Conservation (phyloP, 2,329 filamentous ascomycete species). For the Epichloe aotearoae region DNA sequence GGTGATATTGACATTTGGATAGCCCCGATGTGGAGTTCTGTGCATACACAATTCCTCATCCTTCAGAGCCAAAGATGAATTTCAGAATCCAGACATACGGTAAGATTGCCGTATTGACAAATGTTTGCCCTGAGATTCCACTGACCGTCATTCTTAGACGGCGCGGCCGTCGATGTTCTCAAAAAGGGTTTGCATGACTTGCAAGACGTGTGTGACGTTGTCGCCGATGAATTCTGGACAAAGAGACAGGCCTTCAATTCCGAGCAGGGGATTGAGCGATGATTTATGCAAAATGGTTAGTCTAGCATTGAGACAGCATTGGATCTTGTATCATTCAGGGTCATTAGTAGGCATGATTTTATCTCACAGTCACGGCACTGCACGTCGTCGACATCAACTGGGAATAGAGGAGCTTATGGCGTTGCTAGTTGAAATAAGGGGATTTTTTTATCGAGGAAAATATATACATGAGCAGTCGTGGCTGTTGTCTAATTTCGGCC, state of each 20-base stretch:
- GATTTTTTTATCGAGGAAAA: conserved; percentile 12
- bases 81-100: conserved; percentile 94
- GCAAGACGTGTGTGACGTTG: conserved; percentile 83
- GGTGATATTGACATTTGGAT: conserved; percentile 5
- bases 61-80: conserved; percentile 93
- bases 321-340: not conserved
- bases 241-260: conserved; percentile 30
- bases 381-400: not conserved
- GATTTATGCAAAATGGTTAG: conserved; percentile 7
- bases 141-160: conserved; percentile 37
- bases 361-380: not conserved
- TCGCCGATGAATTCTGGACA: conserved; percentile 74
- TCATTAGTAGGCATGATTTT: conserved; percentile 6
- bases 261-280: conserved; percentile 21
- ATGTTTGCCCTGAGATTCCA: conserved; percentile 1
- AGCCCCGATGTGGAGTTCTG: conserved; percentile 97
- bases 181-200: conserved; percentile 84
- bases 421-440: conserved; percentile 15
- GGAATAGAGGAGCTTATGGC: conserved; percentile 16
- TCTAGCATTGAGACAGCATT: not conserved
- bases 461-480: conserved; percentile 22
- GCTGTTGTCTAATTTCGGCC: conserved; percentile 38
- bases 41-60: conserved; percentile 94
- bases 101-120: conserved; percentile 29
- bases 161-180: conserved; percentile 69